Conservation (phyloP, 768 basidiomycete genomes). For the Saitozyma sp. region DNA sequence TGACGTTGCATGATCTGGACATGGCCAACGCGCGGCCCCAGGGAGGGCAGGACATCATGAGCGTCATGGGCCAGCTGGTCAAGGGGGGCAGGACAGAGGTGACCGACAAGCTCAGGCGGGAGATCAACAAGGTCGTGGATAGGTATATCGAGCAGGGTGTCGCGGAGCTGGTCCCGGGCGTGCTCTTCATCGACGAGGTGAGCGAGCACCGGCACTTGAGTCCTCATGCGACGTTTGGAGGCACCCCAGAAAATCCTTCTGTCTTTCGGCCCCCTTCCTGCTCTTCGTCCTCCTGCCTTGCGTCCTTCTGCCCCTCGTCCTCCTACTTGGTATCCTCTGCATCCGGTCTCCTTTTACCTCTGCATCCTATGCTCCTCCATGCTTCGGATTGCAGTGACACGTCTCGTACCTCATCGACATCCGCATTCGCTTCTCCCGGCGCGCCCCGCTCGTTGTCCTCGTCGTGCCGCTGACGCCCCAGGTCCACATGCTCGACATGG, state of each 20-base stretch:
- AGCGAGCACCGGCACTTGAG: slow-evolving; percentile 26
- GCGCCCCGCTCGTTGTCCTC: no score
- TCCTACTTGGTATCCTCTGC: no score
- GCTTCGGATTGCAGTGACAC: no score
- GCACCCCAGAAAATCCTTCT: no score
- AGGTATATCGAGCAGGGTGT: slow-evolving; percentile 97
- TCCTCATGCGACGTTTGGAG: no score
- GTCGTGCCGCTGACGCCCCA: slow-evolving; percentile 52
- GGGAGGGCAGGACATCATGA: slow-evolving; percentile 97
- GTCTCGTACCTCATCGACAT: no score
- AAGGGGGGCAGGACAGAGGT: slow-evolving; percentile 93
- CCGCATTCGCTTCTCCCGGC: no score
- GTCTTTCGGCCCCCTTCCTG: not conserved
- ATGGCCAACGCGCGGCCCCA: slow-evolving; percentile 90
- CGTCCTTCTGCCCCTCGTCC: not conserved
- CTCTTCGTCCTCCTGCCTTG: not conserved
- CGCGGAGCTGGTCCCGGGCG: slow-evolving; percentile 95
- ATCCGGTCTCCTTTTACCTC: no score
- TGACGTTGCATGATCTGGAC: slow-evolving; percentile 91
- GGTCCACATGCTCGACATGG: slow-evolving; percentile 99
- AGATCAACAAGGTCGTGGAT: slow-evolving; percentile 97
- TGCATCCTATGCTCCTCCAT: no score
- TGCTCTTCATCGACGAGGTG: slow-evolving; percentile 98
- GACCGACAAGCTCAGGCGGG: slow-evolving; percentile 89
- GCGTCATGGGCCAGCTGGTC: slow-evolving; percentile 85